Evolutionary conservation across 495 filamentous ascomycete genomes (phyloP), one percentile per base, ranked within the genome.

Genomic region (Cladorrhinum samala): DNA sequence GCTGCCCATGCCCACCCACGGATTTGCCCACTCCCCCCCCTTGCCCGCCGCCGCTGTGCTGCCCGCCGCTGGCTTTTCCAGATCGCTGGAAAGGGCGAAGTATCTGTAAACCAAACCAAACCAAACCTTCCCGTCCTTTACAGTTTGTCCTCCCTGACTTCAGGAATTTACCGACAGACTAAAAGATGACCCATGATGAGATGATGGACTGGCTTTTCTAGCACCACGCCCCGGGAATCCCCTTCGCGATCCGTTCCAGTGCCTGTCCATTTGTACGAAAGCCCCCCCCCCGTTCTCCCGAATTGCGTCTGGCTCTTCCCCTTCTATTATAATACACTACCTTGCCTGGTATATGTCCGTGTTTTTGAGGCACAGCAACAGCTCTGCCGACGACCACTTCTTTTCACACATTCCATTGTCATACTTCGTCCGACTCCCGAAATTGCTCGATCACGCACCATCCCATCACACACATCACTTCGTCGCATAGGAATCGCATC

Each of bases 211-310:
- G 27, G 27, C 27, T 11, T 33, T 5, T 33, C 11, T 33, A 33
- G 27, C 27, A 33, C 27, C 6, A 5, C 27, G 27, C 27, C 27
- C 6, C 27, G 6, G 27, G 5, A 11, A n/a, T n/a, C n/a, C n/a
- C n/a, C n/a, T n/a, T n/a, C 16, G 5, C 37, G 39, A 37, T 46
- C 43, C 46, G n/a, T 50, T 44, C 54, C 50, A n/a, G 16, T 17
- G 24, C 47, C n/a, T n/a, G n/a, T n/a, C n/a, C n/a, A n/a, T n/a
- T n/a, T n/a, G n/a, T n/a, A n/a, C n/a, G n/a, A n/a, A n/a, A n/a
- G n/a, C n/a, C n/a, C n/a, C n/a, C n/a, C n/a, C n/a, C n/a, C n/a
- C n/a, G n/a, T n/a, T n/a, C n/a, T n/a, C n/a, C n/a, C n/a, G n/a
- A n/a, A n/a, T n/a, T n/a, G n/a, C n/a, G n/a, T n/a, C n/a, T n/a